Conservation (phyloP, 495 filamentous ascomycete species). For the Aspergillus coremiiformis region DNA sequence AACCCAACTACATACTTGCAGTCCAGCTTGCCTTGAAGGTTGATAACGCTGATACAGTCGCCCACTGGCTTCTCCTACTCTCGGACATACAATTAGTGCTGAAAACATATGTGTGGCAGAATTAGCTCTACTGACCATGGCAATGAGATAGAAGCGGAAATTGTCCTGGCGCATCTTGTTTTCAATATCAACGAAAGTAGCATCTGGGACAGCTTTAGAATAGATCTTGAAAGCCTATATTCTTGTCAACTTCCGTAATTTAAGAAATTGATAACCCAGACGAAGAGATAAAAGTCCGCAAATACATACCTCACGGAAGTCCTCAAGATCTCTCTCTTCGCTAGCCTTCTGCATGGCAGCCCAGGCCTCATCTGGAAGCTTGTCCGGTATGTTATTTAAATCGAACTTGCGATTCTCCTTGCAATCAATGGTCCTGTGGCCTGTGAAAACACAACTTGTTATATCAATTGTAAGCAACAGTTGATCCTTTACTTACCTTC, state of each 20-base stretch:
- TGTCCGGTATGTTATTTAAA: slow-evolving; percentile 49
- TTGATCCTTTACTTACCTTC: slow-evolving; percentile 48
- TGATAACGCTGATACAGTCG: slow-evolving; percentile 64
- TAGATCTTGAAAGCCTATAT: slow-evolving; percentile 58
- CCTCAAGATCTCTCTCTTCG: slow-evolving; percentile 58
- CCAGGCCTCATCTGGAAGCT: slow-evolving; percentile 64
- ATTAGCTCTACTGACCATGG: slow-evolving; percentile 38
- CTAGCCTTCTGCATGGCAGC: slow-evolving; percentile 53
- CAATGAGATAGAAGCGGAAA: slow-evolving; percentile 66
- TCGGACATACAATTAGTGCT: background rate
- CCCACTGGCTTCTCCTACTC: slow-evolving; percentile 48
- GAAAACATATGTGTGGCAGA: background rate
- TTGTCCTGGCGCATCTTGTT: slow-evolving; percentile 57
- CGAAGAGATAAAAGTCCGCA: background rate
- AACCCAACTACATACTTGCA: slow-evolving; percentile 69
- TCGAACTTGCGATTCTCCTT: slow-evolving; percentile 62
- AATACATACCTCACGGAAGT: slow-evolving; percentile 56
- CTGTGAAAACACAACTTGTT: slow-evolving; percentile 29
- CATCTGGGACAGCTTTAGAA: slow-evolving; percentile 59
- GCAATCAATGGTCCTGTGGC: slow-evolving; percentile 61
- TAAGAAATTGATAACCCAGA: background rate
- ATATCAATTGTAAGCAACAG: background rate
- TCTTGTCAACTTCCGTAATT: slow-evolving; percentile 12
- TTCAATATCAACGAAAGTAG: slow-evolving; percentile 67
- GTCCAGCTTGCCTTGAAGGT: slow-evolving; percentile 72